These are phyloP conservation scores for Cystobasidiaceae sp. DNA, from an alignment of 1,284 basidiomycete genomes.

Conservation along the genomic window DNA sequence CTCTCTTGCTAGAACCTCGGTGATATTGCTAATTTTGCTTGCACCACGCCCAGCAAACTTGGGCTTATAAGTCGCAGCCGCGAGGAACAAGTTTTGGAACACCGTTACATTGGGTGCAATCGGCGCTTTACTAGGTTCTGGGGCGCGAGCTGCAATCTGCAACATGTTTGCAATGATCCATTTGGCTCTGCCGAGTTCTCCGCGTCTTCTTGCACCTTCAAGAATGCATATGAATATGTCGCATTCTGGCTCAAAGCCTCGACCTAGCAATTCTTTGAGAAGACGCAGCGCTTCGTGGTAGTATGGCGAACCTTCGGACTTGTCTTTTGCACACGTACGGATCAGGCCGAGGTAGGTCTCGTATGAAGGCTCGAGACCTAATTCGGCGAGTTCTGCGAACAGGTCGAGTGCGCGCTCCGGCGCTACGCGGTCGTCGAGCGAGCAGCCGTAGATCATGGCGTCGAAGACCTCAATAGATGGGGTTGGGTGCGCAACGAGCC, in stretches of 20 bases:
- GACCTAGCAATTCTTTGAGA: constrained; percentile 72
- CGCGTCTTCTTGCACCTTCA: constrained; percentile 78
- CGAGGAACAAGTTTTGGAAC: constrained; percentile 17
- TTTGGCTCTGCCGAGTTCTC: constrained; percentile 72
- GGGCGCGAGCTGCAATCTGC: constrained; percentile 36
- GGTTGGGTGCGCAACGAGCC: constrained; percentile 79
- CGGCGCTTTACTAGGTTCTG: background rate
- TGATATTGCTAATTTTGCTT: background rate
- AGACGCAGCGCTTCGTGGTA: constrained; percentile 70
- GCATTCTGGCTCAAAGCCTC: constrained; percentile 60
- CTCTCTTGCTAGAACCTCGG: background rate
- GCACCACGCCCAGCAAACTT: background rate
- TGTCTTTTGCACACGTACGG: constrained; percentile 55
- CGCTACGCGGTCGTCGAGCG: constrained; percentile 52
- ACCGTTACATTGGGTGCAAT: constrained; percentile 1
- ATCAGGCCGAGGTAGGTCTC: constrained; percentile 78
- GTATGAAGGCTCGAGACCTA: constrained; percentile 59
- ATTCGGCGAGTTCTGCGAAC: constrained; percentile 82
- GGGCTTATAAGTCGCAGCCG: constrained; percentile 8
- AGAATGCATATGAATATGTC: constrained; percentile 75
- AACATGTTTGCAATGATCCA: constrained; percentile 86
- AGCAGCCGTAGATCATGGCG: constrained; percentile 83
- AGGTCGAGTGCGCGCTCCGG: constrained; percentile 82
- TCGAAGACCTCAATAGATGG: constrained; percentile 72
- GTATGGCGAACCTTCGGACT: constrained; percentile 41